These are phyloP conservation scores for Fraxinus xanthoxyloides DNA, from an alignment of 305 asterid genomes.

Conservation along the genomic window DNA sequence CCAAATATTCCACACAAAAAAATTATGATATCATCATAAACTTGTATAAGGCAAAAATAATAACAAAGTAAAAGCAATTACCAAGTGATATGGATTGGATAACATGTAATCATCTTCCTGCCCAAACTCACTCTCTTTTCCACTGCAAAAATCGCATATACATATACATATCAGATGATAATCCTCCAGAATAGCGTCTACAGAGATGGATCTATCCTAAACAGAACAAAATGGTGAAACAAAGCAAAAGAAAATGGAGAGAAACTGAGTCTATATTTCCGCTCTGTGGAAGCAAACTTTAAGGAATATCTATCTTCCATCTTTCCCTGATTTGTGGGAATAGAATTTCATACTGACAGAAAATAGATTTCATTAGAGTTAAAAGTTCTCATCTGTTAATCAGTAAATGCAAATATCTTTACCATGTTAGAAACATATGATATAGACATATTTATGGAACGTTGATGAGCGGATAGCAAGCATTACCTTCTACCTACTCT, in stretches of 20 bases:
- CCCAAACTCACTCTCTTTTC: constrained; percentile 81
- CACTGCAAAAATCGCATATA: constrained; percentile 53
- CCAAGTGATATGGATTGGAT: constrained; percentile 98
- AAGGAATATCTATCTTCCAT: neutral
- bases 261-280: neutral
- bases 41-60: constrained; percentile 11
- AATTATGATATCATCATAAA: neutral
- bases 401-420: neutral
- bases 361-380: neutral
- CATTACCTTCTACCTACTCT: neutral
- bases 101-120: constrained; percentile 85
- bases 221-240: neutral
- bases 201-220: constrained; percentile 3
- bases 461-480: neutral
- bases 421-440: neutral
- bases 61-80: constrained; percentile 36
- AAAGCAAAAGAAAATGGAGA: neutral
- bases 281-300: neutral
- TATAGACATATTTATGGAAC: neutral
- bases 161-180: constrained; percentile 12
- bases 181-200: constrained; percentile 21
- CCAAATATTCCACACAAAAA: neutral
- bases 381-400: neutral
- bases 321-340: neutral
- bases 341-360: neutral